Evolutionary conservation across 371 early-diverging fungal genomes (phyloP), one percentile per base, ranked within the genome.

Genomic region (Rhizopus sp.): DNA sequence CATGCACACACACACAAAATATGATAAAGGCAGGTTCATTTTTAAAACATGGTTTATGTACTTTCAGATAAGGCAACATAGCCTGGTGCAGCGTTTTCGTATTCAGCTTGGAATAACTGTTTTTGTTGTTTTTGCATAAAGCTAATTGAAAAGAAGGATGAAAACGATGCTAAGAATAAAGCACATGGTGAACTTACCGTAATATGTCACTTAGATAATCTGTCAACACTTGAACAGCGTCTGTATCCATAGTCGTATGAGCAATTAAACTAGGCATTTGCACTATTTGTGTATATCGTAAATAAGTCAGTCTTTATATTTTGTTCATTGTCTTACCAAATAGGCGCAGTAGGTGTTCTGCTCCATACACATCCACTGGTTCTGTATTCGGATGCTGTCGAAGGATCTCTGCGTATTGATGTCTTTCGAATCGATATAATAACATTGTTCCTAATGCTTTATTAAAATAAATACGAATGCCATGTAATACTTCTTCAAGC

Each of bases 391-490:
- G 77, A 55, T 84, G 68, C 56, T 70, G 59, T 50, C 80, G 75
- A 17, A 66, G 67, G 8, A 93, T 73, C 16, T 91, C 86, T n/a
- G 86, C 86, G 72, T 94, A 97, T 72, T 98, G 99, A 57, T 87
- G 88, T 33, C 98, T 84, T 71, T 98, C 99, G 57, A 93, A 94
- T 35, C 94, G 84, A 71, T 98, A 98, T 4, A 98, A 78, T 17
- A 98, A 76, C 58, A 95, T 79, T 53, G 87, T 91, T 12, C 98
- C 97, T 35, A 98, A 75, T 0, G 95, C 89, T 57, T 85, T 86
- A 71, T 96, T 91, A 74, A 98, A 98, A 72, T 98, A 98, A 4
- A 81, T 61, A 60, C 83, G 80, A 17, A 97, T 56, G 3, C 99
- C 99, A 35, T 92, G 82, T 41, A 94, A 60, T 5, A 97, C 85